Percentiles rank a stretch among this genome's conserved stretches.
phyloP scores from a whole-genome alignment of 1,139 yeast species.

The Suhomyces bokatorum region DNA sequence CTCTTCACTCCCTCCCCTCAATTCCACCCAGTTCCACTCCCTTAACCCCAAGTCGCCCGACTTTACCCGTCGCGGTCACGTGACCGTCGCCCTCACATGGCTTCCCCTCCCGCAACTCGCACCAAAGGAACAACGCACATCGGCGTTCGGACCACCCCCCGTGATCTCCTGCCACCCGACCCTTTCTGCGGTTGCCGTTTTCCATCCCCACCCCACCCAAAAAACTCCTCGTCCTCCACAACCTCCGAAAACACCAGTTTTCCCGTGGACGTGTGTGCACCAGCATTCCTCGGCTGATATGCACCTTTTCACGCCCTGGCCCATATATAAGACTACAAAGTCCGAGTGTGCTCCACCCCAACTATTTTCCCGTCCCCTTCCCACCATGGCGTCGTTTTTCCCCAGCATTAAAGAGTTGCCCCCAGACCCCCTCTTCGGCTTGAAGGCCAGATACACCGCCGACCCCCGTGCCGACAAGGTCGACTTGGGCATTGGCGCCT shows the following conservation, averaged over 20 bases:
- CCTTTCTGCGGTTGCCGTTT: constrained; percentile 1
- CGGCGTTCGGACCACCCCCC: neutral
- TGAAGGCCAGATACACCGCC: constrained; percentile 69
- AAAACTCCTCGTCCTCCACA: neutral
- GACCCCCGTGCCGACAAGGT: constrained; percentile 72
- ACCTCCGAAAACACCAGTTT: neutral
- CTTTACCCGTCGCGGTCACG: constrained; percentile 7
- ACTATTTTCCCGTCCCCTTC: neutral
- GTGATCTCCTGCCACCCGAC: constrained; percentile 7
- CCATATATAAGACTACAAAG: constrained; percentile 1
- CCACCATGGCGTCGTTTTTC: constrained; percentile 38
- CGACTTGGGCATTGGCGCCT: constrained; percentile 94
- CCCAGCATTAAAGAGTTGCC: constrained; percentile 61
- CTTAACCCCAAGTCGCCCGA: constrained; percentile 3
- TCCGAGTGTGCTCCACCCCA: neutral
- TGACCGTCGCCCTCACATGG: constrained; percentile 6
- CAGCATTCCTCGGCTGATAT: constrained; percentile 3
- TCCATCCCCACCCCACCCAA: neutral
- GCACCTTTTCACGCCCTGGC: neutral
- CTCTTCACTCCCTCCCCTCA: too few species aligned
- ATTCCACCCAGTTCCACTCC: neutral
- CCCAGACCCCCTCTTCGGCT: constrained; percentile 79
- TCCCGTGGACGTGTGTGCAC: constrained; percentile 5
- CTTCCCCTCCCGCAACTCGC: constrained; percentile 10
- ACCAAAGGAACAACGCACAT: constrained; percentile 3